Conservation (phyloP, 192 early-diverging fungal species). For the Entomortierella lignicola region DNA sequence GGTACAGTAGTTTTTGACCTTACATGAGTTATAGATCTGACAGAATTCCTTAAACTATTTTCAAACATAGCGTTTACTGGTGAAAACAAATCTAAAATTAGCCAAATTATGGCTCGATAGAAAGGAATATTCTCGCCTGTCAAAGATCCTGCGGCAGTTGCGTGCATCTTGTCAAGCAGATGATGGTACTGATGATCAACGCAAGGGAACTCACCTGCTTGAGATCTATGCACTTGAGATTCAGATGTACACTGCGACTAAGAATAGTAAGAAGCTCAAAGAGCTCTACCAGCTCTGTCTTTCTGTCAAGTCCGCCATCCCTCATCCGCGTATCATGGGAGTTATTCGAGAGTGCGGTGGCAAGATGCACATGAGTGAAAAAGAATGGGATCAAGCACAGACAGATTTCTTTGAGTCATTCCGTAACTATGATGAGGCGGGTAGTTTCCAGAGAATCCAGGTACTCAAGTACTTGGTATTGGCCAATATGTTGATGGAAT, state of each 20-base stretch:
- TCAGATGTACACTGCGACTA: constrained; percentile 93
- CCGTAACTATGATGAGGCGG: constrained; percentile 98
- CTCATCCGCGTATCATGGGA: constrained; percentile 96
- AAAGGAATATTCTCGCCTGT: constrained; percentile 78
- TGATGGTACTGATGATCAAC: constrained; percentile 86
- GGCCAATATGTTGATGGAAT: constrained; percentile 97
- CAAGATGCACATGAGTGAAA: constrained; percentile 98
- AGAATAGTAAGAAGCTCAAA: constrained; percentile 91
- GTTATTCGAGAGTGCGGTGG: constrained; percentile 97
- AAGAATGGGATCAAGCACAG: constrained; percentile 93
- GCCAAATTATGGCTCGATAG: constrained; percentile 88
- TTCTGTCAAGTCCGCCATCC: constrained; percentile 91
- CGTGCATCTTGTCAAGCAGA: constrained; percentile 82
- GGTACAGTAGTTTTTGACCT: no score
- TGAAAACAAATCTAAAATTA: constrained; percentile 88
- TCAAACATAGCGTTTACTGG: constrained; percentile 84
- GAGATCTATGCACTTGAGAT: constrained; percentile 97
- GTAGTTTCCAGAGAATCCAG: constrained; percentile 90
- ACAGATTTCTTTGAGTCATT: constrained; percentile 97
- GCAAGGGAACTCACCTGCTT: constrained; percentile 92
- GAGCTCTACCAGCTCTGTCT: constrained; percentile 90
- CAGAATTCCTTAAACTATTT: no score
- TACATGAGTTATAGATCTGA: no score
- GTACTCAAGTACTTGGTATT: constrained; percentile 96
- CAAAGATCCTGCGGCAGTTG: constrained; percentile 82